phyloP scores from a whole-genome alignment of 176 grass and related monocot genomes.

The Stipa capillata region DNA sequence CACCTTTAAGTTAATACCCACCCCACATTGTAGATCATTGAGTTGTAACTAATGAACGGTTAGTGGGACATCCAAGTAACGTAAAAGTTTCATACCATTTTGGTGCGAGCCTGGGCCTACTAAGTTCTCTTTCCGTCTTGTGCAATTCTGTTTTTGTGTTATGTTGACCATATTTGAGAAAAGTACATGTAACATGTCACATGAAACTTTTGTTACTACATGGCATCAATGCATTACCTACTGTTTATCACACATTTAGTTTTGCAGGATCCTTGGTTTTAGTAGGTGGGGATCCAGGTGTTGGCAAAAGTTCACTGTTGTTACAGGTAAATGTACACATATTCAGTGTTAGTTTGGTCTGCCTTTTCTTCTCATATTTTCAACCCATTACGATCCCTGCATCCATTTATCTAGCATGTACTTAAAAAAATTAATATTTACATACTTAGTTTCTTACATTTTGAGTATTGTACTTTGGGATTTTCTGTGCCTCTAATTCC shows the following conservation, averaged over 20 bases:
- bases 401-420: not conserved
- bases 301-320: conserved; percentile 94
- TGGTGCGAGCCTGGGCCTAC: not conserved
- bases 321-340: conserved; percentile 61
- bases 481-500: not conserved
- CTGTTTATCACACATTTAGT: conserved; percentile 22
- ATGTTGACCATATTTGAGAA: not conserved
- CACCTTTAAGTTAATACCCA: not conserved
- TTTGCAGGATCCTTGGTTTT: conserved; percentile 87
- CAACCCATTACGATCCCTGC: not conserved
- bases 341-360: conserved; percentile 11
- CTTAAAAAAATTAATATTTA: not conserved
- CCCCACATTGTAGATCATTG: not conserved
- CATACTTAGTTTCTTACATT: conserved; percentile 13
- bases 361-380: not conserved
- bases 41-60: not conserved
- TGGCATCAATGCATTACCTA: conserved; percentile 11
- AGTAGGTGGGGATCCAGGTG: conserved; percentile 94
- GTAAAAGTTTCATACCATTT: not conserved
- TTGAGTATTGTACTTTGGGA: not conserved
- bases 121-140: conserved; percentile 2
- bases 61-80: not conserved
- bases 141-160: not conserved
- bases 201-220: not conserved
- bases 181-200: not conserved